phyloP scores from a whole-genome alignment of 257 asterid species.

The Verbascum thapsus region DNA sequence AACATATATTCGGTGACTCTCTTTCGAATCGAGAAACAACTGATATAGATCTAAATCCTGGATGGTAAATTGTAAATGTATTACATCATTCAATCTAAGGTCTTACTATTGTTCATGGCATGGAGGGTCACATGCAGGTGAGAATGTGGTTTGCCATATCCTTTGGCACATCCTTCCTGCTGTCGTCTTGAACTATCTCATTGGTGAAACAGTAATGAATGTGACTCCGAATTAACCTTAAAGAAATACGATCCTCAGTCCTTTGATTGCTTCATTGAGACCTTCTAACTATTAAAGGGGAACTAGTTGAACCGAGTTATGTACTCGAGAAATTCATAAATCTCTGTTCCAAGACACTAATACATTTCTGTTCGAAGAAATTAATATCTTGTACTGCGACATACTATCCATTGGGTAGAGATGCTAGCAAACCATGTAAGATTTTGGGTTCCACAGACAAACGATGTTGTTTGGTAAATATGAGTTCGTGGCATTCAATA shows the following conservation, averaged over 20 bases:
- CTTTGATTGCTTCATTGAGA: neutral
- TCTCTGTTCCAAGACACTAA: neutral
- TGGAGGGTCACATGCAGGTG: neutral
- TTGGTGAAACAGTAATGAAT: no score
- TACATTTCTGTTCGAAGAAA: neutral
- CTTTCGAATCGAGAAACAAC: no score
- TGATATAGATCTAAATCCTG: neutral
- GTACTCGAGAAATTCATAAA: neutral
- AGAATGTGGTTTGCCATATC: neutral
- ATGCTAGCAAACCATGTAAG: neutral
- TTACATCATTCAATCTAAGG: neutral
- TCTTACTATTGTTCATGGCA: neutral
- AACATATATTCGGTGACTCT: neutral
- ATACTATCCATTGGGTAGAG: neutral
- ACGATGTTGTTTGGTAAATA: neutral
- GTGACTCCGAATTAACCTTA: no score
- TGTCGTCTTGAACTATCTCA: no score
- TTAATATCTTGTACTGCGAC: no score
- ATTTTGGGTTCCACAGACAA: neutral
- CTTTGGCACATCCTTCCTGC: no score
- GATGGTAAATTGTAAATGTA: neutral
- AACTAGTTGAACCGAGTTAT: neutral
- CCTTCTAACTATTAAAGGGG: neutral
- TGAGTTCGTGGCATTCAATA: conserved; percentile 12
- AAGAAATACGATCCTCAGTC: neutral